These are phyloP conservation scores for Paecilomyces sp. DNA, from an alignment of 2,329 filamentous ascomycete genomes.

Conservation along the genomic window DNA sequence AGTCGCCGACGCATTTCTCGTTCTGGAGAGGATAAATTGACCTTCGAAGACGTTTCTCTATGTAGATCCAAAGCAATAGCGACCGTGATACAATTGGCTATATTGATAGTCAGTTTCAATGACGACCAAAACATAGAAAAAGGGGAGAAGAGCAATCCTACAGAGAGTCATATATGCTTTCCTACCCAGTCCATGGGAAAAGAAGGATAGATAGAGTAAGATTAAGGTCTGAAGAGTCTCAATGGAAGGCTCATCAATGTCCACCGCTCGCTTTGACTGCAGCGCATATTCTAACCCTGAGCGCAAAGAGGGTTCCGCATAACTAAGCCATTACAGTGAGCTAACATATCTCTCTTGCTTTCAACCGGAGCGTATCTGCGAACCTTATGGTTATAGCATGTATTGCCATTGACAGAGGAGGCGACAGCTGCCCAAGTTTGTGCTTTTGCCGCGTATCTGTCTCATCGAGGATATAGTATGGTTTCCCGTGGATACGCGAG, in stretches of 20 bases:
- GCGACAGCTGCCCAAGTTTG: conserved; percentile 58
- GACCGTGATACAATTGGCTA: conserved; percentile 74
- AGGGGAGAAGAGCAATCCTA: conserved; percentile 28
- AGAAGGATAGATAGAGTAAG: conserved; percentile 67
- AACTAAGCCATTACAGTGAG: not conserved
- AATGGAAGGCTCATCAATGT: conserved; percentile 73
- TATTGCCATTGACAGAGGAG: conserved; percentile 46
- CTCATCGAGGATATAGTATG: conserved; percentile 76
- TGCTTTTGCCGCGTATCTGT: conserved; percentile 63
- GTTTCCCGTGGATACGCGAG: conserved; percentile 69
- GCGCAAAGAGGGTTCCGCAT: conserved; percentile 53
- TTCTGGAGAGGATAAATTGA: conserved; percentile 59
- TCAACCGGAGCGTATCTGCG: conserved; percentile 9
- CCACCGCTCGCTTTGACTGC: conserved; percentile 62
- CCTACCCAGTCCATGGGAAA: conserved; percentile 70
- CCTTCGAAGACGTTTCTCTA: conserved; percentile 60
- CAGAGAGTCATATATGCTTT: conserved; percentile 82
- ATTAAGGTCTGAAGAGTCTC: conserved; percentile 70
- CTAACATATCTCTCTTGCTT: conserved; percentile 1
- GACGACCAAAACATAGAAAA: not conserved
- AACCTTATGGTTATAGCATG: conserved; percentile 56
- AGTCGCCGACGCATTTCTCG: conserved; percentile 70
- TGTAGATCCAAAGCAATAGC: conserved; percentile 74
- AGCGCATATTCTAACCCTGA: conserved; percentile 66
- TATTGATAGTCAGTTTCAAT: conserved; percentile 24